Base-by-base conservation (phyloP, 805 yeast species). In the Metschnikowia amazonensis region DNA sequence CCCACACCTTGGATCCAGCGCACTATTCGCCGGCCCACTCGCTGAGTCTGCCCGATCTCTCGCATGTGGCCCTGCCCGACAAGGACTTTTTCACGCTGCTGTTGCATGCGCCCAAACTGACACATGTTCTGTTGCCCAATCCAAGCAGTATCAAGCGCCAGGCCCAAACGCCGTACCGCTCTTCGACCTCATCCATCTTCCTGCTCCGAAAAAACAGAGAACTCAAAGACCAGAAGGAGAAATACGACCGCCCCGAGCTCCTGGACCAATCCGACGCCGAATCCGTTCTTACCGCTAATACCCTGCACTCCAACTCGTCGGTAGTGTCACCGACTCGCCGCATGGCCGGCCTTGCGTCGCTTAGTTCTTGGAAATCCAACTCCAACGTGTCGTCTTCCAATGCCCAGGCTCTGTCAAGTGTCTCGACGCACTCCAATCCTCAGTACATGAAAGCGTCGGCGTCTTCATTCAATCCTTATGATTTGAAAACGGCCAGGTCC, bases 381-480 rank as follows among this genome's bases (percentile, higher is more conserved):
- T 28, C 48, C 20, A 41, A 40, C 25, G 20, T 31, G 43, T 43
- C 34, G 30, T 40, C 49, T 31, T 33, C 47, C 31, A 21, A 24
- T 27, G 40, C 40, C 17, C 38, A 38, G 29, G 16, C 45, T 45
- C 74, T 67, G 47, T 61, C 66, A 30, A 31, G 24, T 5, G 31
- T 25, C 14, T 17, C 32, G 6, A 18, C n/a, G 10, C 14, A 9
- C 14, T 36, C 41, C 24, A 31, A 14, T 23, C 36, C 42, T 4
- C 42, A 39, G 3, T 11, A 30, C 23, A 20, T 35, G 20, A 35
- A 21, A 13, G 43, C 24, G 33, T 28, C 39, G 7, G 25, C 13
- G n/a, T 67, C 73, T 17, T 57, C 72, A 4, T 70, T 66, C 52
- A 62, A 63, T 48, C 69, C 69, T 16, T 61, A 64, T 50, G 68